These are phyloP conservation scores for Xylaria sp. DNA, from an alignment of 2,329 filamentous ascomycete genomes.

Conservation along the genomic window DNA sequence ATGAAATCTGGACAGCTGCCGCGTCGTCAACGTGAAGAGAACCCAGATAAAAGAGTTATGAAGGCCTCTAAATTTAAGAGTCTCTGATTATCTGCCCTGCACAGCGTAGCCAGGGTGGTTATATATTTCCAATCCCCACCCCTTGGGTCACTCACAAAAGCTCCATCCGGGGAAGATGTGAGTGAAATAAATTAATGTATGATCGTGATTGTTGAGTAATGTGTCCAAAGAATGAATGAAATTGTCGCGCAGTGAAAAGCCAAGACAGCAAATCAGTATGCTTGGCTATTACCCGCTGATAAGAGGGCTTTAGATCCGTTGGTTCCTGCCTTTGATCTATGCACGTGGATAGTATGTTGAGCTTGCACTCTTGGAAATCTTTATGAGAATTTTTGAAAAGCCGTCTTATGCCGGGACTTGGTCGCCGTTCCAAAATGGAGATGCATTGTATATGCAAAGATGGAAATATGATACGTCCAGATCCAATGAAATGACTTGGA, in stretches of 20 bases:
- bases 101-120: constrained; percentile 6
- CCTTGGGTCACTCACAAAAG: neutral
- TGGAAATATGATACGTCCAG: neutral
- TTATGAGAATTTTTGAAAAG: constrained; percentile 28
- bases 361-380: constrained; percentile 39
- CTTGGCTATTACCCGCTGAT: neutral
- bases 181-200: neutral
- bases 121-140: neutral
- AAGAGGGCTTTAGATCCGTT: constrained; percentile 7
- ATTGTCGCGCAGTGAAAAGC: neutral
- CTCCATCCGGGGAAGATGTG: constrained; percentile 18
- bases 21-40: neutral
- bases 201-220: neutral
- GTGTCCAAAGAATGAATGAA: constrained; percentile 4
- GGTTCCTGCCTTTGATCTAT: constrained; percentile 22
- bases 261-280: constrained; percentile 4
- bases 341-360: constrained; percentile 22
- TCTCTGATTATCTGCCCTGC: constrained; percentile 12
- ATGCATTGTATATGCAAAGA: constrained; percentile 18
- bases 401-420: constrained; percentile 12
- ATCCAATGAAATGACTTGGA: neutral
- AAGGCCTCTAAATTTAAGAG: neutral
- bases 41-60: constrained; percentile 1
- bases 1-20: constrained; percentile 1
- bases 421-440: constrained; percentile 8